Percentiles rank a stretch among this genome's conserved stretches.
Evolutionary conservation across 2,329 filamentous ascomycete species (phyloP).

Genomic region (Lithohypha guttulata): DNA sequence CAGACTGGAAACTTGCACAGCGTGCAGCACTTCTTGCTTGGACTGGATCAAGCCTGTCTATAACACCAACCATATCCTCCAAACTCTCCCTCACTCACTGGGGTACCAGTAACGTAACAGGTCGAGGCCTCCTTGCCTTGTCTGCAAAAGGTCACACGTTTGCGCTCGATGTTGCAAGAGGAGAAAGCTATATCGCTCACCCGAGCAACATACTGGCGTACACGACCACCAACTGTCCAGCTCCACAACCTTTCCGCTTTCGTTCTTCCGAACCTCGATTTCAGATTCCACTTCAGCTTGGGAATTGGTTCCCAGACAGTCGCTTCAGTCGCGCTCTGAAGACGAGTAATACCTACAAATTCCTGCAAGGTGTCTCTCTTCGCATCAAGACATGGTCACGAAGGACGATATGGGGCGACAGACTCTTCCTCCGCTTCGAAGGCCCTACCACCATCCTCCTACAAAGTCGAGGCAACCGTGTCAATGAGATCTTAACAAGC

Average conservation of each 20-base stretch:
- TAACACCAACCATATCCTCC: conserved; percentile 64
- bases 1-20: conserved; percentile 91
- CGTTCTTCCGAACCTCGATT: conserved; percentile 64
- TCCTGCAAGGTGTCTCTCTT: conserved; percentile 54
- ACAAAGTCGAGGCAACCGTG: conserved; percentile 70
- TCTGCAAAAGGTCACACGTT: conserved; percentile 84
- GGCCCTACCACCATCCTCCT: conserved; percentile 79
- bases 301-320: conserved; percentile 54
- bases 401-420: conserved; percentile 83
- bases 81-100: conserved; percentile 63
- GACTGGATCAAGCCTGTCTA: conserved; percentile 76
- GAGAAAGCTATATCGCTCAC: conserved; percentile 84
- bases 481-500: conserved; percentile 66
- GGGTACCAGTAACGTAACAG: conserved; percentile 82
- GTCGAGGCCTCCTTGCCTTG: conserved; percentile 74
- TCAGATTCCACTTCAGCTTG: conserved; percentile 63
- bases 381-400: conserved; percentile 64
- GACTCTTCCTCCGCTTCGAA: conserved; percentile 80
- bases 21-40: conserved; percentile 84
- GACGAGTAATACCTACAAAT: conserved; percentile 61
- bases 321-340: conserved; percentile 65
- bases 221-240: conserved; percentile 50
- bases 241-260: conserved; percentile 77
- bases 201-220: conserved; percentile 89
- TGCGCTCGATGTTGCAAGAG: conserved; percentile 65